Base-by-base conservation (phyloP, 1,284 basidiomycete species). In the Boletus sp. region DNA sequence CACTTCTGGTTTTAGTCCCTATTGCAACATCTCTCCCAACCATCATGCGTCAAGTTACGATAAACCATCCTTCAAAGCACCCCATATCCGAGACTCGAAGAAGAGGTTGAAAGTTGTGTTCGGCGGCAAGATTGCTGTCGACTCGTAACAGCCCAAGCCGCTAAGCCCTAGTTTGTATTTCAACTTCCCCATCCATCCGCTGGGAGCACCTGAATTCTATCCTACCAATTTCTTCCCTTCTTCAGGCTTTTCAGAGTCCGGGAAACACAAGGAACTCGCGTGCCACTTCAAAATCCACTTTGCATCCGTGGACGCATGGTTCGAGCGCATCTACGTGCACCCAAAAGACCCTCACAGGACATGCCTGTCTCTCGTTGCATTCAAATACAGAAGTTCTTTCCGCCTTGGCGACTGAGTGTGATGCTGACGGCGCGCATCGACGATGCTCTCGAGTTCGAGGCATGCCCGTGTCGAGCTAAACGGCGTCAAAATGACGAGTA, bases 271-370 rank as follows among this genome's bases (percentile, higher is more conserved):
- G 17, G 73, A 75, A 8, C 62, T 82, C 12, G 62, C 65, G 12
- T 76, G 75, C 1, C 66, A 82, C 23, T 64, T 77, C 26, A 76
- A 73, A 47, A 60, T 85, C 50, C 59, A 64, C 13, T 82, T 81
- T 48, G 61, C 61, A 16, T 71, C 72, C 13, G 73, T 76, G 60
- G 80, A 82, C 52, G 73, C 75, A 2, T 84, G 82, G 82, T 81
- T 84, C 36, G 79, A 84, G 47, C 62, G 77, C 50, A 73, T 83
- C 29, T 79, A 72, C 48, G 69, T 73, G 2, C 82, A 85, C 53
- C 78, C 81, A 7, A 83, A 80, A 55, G 81, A 85, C 58, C 81
- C 81, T 0, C 83, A 82, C 66, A 84, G 84, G 72, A 81, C 81
- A 9, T 37, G 50, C 12, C 22, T n/a, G n/a, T n/a, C n/a, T 5